Evolutionary conservation across 768 basidiomycete genomes (phyloP).

Genomic region (Leccinum subgranulosum): DNA sequence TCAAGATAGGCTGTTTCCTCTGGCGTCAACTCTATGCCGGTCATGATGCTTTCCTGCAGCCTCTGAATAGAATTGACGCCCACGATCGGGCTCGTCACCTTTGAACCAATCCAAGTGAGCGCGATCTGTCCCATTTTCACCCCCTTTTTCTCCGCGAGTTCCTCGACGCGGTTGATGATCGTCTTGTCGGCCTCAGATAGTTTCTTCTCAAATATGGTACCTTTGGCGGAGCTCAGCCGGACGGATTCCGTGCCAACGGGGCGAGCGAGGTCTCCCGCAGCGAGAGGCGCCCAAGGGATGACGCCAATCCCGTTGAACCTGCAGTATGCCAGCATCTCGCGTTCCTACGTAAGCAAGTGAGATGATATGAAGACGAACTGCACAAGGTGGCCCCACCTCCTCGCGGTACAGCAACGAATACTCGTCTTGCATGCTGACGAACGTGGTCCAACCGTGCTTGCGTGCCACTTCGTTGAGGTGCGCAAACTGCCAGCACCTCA

Average conservation of each 20-base stretch:
- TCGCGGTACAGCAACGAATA: constrained; percentile 53
- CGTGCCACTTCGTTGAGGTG: constrained; percentile 42
- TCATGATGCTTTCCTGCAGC: constrained; percentile 30
- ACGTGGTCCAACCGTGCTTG: constrained; percentile 48
- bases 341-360: constrained; percentile 32
- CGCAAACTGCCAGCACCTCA: constrained; percentile 44
- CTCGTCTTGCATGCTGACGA: constrained; percentile 55
- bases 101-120: constrained; percentile 40
- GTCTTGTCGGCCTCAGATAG: constrained; percentile 28
- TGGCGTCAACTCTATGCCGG: constrained; percentile 20
- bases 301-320: constrained; percentile 47
- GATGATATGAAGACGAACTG: not conserved
- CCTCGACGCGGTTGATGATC: constrained; percentile 41
- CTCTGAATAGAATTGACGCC: constrained; percentile 36
- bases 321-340: constrained; percentile 45
- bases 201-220: constrained; percentile 28
- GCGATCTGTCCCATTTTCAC: constrained; percentile 47
- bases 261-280: constrained; percentile 36
- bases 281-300: constrained; percentile 50
- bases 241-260: constrained; percentile 30
- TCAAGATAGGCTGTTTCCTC: constrained; percentile 29
- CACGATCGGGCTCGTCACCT: constrained; percentile 44
- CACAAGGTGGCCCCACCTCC: constrained; percentile 35
- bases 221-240: constrained; percentile 24
- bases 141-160: constrained; percentile 38